Evolutionary conservation across 495 filamentous ascomycete species (phyloP).

Genomic region (Evernia prunastri): DNA sequence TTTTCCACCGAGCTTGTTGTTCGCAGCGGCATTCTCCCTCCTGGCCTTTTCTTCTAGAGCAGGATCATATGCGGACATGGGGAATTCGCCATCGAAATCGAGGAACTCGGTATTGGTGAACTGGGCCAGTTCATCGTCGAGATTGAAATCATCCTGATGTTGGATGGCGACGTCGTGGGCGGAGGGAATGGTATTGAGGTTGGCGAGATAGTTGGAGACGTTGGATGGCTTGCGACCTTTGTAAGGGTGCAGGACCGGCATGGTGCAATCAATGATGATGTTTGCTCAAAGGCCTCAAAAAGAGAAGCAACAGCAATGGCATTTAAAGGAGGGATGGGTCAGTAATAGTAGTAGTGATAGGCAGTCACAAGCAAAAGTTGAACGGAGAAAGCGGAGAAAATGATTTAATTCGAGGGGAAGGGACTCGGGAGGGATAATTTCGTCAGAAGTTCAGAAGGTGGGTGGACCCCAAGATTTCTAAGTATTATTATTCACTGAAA

Average conservation of each 20-base stretch:
- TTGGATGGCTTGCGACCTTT: slow-evolving; percentile 68
- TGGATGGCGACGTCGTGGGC: slow-evolving; percentile 58
- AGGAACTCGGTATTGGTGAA: slow-evolving; percentile 95
- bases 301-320: too few relatives aligned
- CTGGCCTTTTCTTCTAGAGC: slow-evolving; percentile 3
- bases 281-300: too few relatives aligned
- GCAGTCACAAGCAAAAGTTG: too few relatives aligned
- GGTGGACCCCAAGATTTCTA: too few relatives aligned
- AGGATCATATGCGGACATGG: background rate
- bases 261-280: too few relatives aligned
- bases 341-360: too few relatives aligned
- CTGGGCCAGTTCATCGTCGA: slow-evolving; percentile 72
- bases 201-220: slow-evolving; percentile 80
- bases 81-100: slow-evolving; percentile 62
- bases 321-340: too few relatives aligned
- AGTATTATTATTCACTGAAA: too few relatives aligned
- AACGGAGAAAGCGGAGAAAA: background rate
- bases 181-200: slow-evolving; percentile 71
- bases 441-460: too few relatives aligned
- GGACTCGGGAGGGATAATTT: too few relatives aligned
- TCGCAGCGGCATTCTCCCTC: slow-evolving; percentile 13
- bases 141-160: slow-evolving; percentile 50
- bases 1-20: background rate
- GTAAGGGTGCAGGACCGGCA: slow-evolving; percentile 56
- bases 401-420: too few relatives aligned